phyloP scores from a whole-genome alignment of 306 rosid genomes.

The Mimosa pudica region DNA sequence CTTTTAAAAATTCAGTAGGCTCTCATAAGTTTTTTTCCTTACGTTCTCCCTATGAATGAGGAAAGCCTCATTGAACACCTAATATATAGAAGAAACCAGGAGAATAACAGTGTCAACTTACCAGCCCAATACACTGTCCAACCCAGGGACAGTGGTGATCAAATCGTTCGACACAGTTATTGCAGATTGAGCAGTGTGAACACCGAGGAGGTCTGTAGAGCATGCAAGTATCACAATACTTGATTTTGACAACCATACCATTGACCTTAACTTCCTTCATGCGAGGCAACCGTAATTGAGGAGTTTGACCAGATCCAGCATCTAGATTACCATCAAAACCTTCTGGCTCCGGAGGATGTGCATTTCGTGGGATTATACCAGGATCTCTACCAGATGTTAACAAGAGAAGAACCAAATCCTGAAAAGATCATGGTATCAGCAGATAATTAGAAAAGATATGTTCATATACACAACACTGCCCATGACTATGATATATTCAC shows the following conservation, averaged over 20 bases:
- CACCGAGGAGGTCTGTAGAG: constrained; percentile 99
- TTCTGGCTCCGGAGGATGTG: constrained; percentile 98
- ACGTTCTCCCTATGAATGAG: neutral
- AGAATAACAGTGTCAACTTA: constrained; percentile 43
- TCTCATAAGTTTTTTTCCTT: neutral
- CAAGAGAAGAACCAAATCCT: constrained; percentile 87
- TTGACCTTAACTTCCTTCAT: constrained; percentile 91
- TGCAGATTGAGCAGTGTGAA: constrained; percentile 98
- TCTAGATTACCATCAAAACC: constrained; percentile 70
- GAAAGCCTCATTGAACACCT: neutral
- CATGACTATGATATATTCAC: neutral
- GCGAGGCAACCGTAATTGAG: constrained; percentile 87
- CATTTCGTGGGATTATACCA: constrained; percentile 94
- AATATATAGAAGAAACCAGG: neutral
- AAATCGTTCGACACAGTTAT: constrained; percentile 91
- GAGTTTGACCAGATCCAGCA: constrained; percentile 84
- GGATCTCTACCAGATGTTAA: constrained; percentile 98
- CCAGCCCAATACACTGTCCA: constrained; percentile 98
- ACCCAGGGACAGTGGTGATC: constrained; percentile 99
- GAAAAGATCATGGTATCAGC: constrained; percentile 33
- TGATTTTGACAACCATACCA: constrained; percentile 72
- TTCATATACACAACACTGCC: neutral
- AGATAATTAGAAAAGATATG: constrained; percentile 8
- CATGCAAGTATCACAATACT: constrained; percentile 98
- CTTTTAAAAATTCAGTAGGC: neutral